A percentile compares a stretch with the other conserved stretches of the same genome.
These are phyloP conservation scores for Medicago arabica DNA, from an alignment of 306 rosid species.

Conservation along the genomic window DNA sequence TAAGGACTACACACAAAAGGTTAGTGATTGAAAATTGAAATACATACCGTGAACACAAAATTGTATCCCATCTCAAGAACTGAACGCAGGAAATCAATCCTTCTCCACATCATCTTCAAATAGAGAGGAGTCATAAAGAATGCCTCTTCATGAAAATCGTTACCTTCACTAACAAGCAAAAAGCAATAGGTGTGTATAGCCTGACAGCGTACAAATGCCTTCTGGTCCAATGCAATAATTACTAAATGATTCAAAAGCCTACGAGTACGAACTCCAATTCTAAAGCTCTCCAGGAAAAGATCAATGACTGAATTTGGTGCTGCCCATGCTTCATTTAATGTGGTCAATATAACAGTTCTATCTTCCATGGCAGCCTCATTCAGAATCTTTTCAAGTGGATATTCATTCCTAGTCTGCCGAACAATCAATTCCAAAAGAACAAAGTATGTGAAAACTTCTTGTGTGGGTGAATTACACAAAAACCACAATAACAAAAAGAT, in stretches of 20 bases:
- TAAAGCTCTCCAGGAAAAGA: slow-evolving; percentile 93
- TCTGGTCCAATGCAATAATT: slow-evolving; percentile 79
- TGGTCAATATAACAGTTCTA: slow-evolving; percentile 83
- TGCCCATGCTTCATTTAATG: slow-evolving; percentile 97
- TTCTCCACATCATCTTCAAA: slow-evolving; percentile 97
- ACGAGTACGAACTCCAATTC: slow-evolving; percentile 71
- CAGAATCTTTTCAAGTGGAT: slow-evolving; percentile 65
- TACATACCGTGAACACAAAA: slow-evolving; percentile 91
- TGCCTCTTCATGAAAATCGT: slow-evolving; percentile 83
- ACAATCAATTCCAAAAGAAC: slow-evolving; percentile 33
- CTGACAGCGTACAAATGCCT: slow-evolving; percentile 78
- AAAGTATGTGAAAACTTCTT: slow-evolving; percentile 22
- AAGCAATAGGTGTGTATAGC: slow-evolving; percentile 70
- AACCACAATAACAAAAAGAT: slow-evolving; percentile 33
- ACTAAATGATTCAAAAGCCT: slow-evolving; percentile 84
- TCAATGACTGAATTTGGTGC: slow-evolving; percentile 78
- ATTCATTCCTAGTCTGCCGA: slow-evolving; percentile 60
- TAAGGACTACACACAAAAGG: slow-evolving; percentile 21
- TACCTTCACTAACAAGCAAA: slow-evolving; percentile 71
- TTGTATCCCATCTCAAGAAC: slow-evolving; percentile 89
- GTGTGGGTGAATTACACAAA: slow-evolving; percentile 15
- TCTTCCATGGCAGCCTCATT: slow-evolving; percentile 80
- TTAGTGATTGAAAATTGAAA: slow-evolving; percentile 38
- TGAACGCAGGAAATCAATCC: slow-evolving; percentile 84
- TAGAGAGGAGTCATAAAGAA: slow-evolving; percentile 85